Evolutionary conservation across 139 green algal species (phyloP), one percentile per base, ranked within the genome.

Genomic region (Nannochloris sp.): DNA sequence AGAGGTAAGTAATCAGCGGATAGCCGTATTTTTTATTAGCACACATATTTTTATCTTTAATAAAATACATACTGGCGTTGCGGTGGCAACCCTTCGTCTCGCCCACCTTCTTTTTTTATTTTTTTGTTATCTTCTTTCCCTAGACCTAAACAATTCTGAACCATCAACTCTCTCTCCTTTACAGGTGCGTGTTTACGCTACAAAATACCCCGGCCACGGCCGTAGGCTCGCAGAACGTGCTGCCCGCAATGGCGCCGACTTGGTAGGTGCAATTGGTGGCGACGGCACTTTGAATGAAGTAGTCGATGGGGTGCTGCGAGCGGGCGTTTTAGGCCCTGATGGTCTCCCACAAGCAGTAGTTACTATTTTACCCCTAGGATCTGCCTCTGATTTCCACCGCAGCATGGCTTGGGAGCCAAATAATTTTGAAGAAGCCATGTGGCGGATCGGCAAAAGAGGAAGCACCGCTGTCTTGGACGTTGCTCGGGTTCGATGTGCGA

Each of bases 341-440:
- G 56, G 56, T 12, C n/a, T 64, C 12, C 56, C 56, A 4, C 14
- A 23, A 31, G 23, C 56, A 31, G 25, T 57, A 13, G 23, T 64
- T n/a, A 64, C 56, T 32, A 25, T 64, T 23, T 15, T 64, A 14
- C 56, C 56, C 12, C 56, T 64, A n/a, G 56, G 56, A 12, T 54
- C 56, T 14, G 8, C 56, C 6, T 38, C 30, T 27, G 56, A 64
- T 48, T 64, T 64, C 32, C 56, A 64, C 56, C 19, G 19, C 15
- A 55, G 23, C 19, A 55, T 64, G 8, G 56, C 23, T 32, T 64
- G 56, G 56, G 25, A 56, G 45, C 51, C 51, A 33, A 7, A 47
- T 29, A 25, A 64, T 48, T 64, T 64, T 56, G 56, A 64, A 48
- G 56, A 47, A 25, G 24, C 23, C 6, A 64, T 64, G 56, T 64